These are phyloP conservation scores for Pseudogymnoascus destructans DNA, from an alignment of 2,329 filamentous ascomycete genomes.

Conservation along the genomic window DNA sequence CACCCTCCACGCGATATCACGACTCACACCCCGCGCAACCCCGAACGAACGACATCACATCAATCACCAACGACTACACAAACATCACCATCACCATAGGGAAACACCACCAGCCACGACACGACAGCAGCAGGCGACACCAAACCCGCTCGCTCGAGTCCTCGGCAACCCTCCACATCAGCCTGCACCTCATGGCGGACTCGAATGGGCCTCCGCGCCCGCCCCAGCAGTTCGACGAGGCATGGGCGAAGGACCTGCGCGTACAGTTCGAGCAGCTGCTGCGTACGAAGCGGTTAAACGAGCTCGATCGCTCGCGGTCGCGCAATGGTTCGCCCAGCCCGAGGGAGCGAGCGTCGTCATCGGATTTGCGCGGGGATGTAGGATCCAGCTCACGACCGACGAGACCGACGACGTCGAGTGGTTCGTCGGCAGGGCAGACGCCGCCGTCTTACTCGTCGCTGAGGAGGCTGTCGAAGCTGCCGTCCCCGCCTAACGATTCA, in stretches of 20 bases:
- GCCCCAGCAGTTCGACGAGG: constrained; percentile 41
- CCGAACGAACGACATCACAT: not conserved
- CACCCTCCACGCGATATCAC: constrained; percentile 7
- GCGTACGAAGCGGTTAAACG: constrained; percentile 75
- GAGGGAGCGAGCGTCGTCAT: constrained; percentile 37
- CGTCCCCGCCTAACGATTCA: constrained; percentile 61
- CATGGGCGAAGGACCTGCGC: constrained; percentile 66
- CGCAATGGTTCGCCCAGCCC: constrained; percentile 44
- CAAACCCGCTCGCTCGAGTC: constrained; percentile 10
- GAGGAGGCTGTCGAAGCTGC: constrained; percentile 54
- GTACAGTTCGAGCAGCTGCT: constrained; percentile 78
- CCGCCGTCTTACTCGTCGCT: constrained; percentile 49
- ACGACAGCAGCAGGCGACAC: not conserved
- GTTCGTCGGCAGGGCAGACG: constrained; percentile 26
- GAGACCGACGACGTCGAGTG: constrained; percentile 36
- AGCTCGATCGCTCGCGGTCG: constrained; percentile 53
- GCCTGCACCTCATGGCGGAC: constrained; percentile 23
- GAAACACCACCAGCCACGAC: constrained; percentile 2
- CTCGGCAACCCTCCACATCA: constrained; percentile 18
- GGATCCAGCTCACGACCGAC: constrained; percentile 24
- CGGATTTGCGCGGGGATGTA: constrained; percentile 33
- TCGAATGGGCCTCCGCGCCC: constrained; percentile 15
- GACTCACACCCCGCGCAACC: not conserved
- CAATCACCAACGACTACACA: not conserved
- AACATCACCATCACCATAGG: not conserved